Evolutionary conservation across 2,329 filamentous ascomycete species (phyloP).

Genomic region (Claviceps sp.): DNA sequence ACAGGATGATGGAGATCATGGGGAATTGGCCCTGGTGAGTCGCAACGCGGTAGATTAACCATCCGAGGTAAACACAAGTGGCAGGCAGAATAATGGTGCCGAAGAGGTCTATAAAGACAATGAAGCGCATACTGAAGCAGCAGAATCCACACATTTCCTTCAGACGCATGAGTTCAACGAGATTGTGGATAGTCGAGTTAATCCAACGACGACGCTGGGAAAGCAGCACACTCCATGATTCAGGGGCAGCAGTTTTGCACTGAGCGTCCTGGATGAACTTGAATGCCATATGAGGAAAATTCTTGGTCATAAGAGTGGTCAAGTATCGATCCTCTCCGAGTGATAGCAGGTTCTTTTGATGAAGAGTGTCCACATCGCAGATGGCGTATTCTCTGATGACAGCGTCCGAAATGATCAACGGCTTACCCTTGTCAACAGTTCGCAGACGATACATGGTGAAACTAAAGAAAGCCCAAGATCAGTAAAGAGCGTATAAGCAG

Average conservation of each 20-base stretch:
- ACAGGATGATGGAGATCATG: conserved; percentile 72
- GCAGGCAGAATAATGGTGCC: conserved; percentile 87
- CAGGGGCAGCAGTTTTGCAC: conserved; percentile 84
- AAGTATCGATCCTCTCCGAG: conserved; percentile 95
- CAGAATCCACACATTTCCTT: conserved; percentile 97
- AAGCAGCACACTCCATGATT: conserved; percentile 83
- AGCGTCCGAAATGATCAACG: conserved; percentile 81
- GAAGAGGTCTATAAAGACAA: conserved; percentile 87
- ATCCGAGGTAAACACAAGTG: conserved; percentile 74
- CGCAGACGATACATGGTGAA: conserved; percentile 98
- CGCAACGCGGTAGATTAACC: conserved; percentile 70
- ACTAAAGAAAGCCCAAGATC: conserved; percentile 34
- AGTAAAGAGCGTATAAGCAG: conserved; percentile 22
- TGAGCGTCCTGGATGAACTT: conserved; percentile 93
- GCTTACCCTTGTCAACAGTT: conserved; percentile 86
- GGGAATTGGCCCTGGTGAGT: conserved; percentile 63
- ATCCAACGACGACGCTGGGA: conserved; percentile 99
- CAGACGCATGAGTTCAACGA: conserved; percentile 78
- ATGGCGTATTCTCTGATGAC: conserved; percentile 82
- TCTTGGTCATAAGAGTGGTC: conserved; percentile 94
- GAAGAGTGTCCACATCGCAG: conserved; percentile 81
- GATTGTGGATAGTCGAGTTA: conserved; percentile 95
- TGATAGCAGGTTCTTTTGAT: conserved; percentile 90
- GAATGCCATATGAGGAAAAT: conserved; percentile 90
- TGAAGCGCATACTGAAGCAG: conserved; percentile 94